Conservation (phyloP, 495 filamentous ascomycete genomes). For the Evansstolkia leycettana region DNA sequence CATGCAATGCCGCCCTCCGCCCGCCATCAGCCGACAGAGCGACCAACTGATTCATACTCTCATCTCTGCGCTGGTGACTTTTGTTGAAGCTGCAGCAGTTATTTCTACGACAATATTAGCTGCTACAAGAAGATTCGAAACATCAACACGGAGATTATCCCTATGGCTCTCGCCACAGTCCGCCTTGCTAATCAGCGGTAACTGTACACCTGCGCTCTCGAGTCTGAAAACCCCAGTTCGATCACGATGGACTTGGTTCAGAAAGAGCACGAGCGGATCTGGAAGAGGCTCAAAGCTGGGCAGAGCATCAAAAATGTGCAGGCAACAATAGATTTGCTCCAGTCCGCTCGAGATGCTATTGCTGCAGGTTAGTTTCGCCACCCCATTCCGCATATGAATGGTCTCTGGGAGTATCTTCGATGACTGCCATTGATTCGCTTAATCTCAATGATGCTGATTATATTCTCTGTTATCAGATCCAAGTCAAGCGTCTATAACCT, state of each 20-base stretch:
- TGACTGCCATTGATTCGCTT: neutral
- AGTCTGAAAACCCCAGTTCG: slow-evolving; percentile 1
- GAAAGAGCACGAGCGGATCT: slow-evolving; percentile 60
- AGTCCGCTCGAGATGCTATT: slow-evolving; percentile 56
- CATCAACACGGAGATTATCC: too few relatives aligned
- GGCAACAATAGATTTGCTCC: slow-evolving; percentile 62
- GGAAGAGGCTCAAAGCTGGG: slow-evolving; percentile 53
- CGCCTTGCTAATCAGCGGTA: slow-evolving; percentile 14
- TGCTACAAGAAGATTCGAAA: too few relatives aligned
- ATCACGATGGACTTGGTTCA: slow-evolving; percentile 57
- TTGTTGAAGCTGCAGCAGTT: neutral
- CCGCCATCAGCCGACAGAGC: neutral
- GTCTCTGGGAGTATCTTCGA: too few relatives aligned
- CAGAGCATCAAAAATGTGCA: slow-evolving; percentile 66
- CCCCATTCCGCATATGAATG: too few relatives aligned
- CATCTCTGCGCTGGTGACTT: neutral
- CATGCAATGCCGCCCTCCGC: neutral
- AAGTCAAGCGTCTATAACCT: slow-evolving; percentile 49
- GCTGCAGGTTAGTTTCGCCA: slow-evolving; percentile 40
- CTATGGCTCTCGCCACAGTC: slow-evolving; percentile 5
- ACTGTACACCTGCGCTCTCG: slow-evolving; percentile 12
- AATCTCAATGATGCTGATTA: slow-evolving; percentile 4
- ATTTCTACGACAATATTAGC: neutral
- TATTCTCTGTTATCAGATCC: slow-evolving; percentile 40
- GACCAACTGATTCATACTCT: neutral